phyloP scores from a whole-genome alignment of 1,284 basidiomycete species.

The Ganoderma lingzhi region DNA sequence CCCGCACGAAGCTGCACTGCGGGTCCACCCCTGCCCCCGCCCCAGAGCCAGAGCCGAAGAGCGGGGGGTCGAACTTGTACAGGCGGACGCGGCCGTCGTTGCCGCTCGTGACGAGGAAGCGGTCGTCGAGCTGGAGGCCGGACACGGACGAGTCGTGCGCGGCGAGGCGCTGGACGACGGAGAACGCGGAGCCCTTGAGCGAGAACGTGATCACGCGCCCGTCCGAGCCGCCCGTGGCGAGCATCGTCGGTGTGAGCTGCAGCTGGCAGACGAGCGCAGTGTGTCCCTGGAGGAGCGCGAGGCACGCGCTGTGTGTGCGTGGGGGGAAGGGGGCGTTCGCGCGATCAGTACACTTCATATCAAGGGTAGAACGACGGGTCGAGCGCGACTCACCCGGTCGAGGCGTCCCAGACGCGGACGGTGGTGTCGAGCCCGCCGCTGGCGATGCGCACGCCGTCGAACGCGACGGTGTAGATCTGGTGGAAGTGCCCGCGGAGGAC shows the following conservation, averaged over 20 bases:
- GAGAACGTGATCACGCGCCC: conserved; percentile 94
- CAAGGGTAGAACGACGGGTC: neutral
- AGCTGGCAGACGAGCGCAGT: conserved; percentile 95
- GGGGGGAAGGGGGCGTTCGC: too few relatives aligned
- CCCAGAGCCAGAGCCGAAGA: neutral
- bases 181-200: conserved; percentile 49
- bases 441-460: conserved; percentile 87
- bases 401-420: conserved; percentile 88
- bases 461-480: conserved; percentile 94
- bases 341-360: neutral
- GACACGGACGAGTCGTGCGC: conserved; percentile 95
- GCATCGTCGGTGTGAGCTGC: conserved; percentile 78
- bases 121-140: conserved; percentile 87
- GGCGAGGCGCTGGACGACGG: conserved; percentile 59
- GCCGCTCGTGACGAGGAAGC: conserved; percentile 84
- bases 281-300: conserved; percentile 92
- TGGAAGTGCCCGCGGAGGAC: conserved; percentile 90
- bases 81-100: conserved; percentile 93
- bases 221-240: conserved; percentile 94
- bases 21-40: conserved; percentile 39
- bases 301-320: conserved; percentile 72
- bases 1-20: conserved; percentile 75
- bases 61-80: conserved; percentile 66
- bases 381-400: conserved; percentile 66
- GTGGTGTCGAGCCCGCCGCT: conserved; percentile 94